Evolutionary conservation across 306 rosid genomes (phyloP).

Genomic region (Vigna mungo): DNA sequence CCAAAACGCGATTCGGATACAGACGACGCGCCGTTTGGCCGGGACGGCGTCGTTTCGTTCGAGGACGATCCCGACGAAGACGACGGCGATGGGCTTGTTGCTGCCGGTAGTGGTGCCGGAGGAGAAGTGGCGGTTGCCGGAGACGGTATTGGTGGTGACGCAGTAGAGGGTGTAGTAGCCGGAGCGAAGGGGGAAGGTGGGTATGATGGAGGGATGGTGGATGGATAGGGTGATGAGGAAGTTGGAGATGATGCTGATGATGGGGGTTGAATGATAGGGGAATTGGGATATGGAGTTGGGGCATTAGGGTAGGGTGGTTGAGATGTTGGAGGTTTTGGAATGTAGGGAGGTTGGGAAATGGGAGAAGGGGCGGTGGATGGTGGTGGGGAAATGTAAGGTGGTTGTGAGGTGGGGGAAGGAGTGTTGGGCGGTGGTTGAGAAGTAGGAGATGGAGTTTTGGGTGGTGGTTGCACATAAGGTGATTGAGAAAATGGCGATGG

Average conservation of each 20-base stretch:
- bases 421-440: background rate
- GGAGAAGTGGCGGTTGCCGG: slow-evolving; percentile 32
- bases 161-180: background rate
- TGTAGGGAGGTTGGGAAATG: slow-evolving; percentile 1
- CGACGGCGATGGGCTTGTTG: slow-evolving; percentile 33
- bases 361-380: background rate
- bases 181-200: slow-evolving; percentile 3
- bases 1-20: slow-evolving; percentile 41
- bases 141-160: background rate
- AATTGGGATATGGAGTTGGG: slow-evolving; percentile 17
- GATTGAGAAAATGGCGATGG: background rate
- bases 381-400: background rate
- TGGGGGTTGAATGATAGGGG: slow-evolving; percentile 25
- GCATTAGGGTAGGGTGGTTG: slow-evolving; percentile 13
- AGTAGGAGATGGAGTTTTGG: background rate
- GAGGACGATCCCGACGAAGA: slow-evolving; percentile 38
- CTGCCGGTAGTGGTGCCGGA: background rate
- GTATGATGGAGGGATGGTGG: slow-evolving; percentile 23
- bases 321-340: slow-evolving; percentile 19
- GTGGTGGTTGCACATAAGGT: slow-evolving; percentile 21
- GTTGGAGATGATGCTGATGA: background rate
- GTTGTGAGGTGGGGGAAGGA: background rate
- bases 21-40: background rate
- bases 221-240: slow-evolving; percentile 37
- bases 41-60: slow-evolving; percentile 23